phyloP scores from a whole-genome alignment of 805 yeast species.

The Metschnikowia continentalis region DNA sequence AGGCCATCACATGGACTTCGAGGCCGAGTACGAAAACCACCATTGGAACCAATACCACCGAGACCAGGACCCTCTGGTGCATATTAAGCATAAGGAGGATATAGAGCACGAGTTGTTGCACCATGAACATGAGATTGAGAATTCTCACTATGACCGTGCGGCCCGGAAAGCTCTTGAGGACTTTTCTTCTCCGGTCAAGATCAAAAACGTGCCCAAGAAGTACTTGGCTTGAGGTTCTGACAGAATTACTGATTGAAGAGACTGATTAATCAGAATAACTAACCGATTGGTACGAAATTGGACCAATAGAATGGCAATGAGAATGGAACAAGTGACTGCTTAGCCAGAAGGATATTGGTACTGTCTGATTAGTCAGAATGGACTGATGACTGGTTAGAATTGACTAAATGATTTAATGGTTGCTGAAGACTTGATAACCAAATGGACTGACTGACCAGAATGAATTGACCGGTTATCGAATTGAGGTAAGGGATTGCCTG shows the following conservation, averaged over 20 bases:
- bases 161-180: constrained; percentile 28
- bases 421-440: too few species aligned
- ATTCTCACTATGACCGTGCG: constrained; percentile 33
- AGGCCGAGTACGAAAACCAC: constrained; percentile 87
- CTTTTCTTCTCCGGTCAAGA: constrained; percentile 26
- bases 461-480: too few species aligned
- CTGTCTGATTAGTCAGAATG: too few species aligned
- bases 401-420: too few species aligned
- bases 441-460: too few species aligned
- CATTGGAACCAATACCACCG: constrained; percentile 85
- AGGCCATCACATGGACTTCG: constrained; percentile 93
- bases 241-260: too few species aligned
- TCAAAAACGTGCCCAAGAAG: constrained; percentile 3
- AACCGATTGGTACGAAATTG: too few species aligned
- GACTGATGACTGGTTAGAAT: too few species aligned
- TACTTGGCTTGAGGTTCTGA: constrained; percentile 16
- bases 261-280: neutral
- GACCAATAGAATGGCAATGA: too few species aligned
- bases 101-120: constrained; percentile 81
- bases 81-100: constrained; percentile 79
- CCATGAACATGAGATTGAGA: constrained; percentile 82
- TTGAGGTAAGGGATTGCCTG: too few species aligned
- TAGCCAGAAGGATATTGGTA: too few species aligned
- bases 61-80: constrained; percentile 78
- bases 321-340: too few species aligned